These are phyloP conservation scores for Dryas drummondii DNA, from an alignment of 306 rosid genomes.

Conservation along the genomic window DNA sequence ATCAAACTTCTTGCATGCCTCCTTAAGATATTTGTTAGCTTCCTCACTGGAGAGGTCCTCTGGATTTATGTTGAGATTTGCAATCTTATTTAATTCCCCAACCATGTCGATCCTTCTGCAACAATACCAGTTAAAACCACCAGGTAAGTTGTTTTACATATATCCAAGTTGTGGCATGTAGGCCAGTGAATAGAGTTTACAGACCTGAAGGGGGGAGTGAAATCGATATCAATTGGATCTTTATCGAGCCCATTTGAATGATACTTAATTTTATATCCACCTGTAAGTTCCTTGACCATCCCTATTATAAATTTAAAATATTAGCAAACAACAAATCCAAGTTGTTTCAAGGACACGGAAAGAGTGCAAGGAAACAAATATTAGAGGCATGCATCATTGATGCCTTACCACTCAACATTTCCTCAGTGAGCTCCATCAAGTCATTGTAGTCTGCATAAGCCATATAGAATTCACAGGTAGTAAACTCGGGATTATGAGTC, in stretches of 20 bases:
- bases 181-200: conserved; percentile 11
- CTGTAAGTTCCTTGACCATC: conserved; percentile 79
- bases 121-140: conserved; percentile 19
- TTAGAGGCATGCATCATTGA: background rate
- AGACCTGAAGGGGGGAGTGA: conserved; percentile 58
- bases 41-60: conserved; percentile 73
- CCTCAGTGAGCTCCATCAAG: conserved; percentile 81
- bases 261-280: conserved; percentile 69
- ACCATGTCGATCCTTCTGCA: conserved; percentile 94
- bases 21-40: conserved; percentile 71
- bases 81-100: conserved; percentile 72
- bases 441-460: conserved; percentile 86
- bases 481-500: conserved; percentile 94
- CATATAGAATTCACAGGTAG: conserved; percentile 96
- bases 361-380: background rate
- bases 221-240: conserved; percentile 35
- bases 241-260: conserved; percentile 58
- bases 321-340: conserved; percentile 25
- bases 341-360: conserved; percentile 3
- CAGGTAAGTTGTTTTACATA: conserved; percentile 10
- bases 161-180: background rate
- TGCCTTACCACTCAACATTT: conserved; percentile 78
- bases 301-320: conserved; percentile 44
- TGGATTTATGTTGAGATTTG: conserved; percentile 68
- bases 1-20: conserved; percentile 65